Conservation (phyloP, 2,329 filamentous ascomycete genomes). For the Penicillium brasilianum region DNA sequence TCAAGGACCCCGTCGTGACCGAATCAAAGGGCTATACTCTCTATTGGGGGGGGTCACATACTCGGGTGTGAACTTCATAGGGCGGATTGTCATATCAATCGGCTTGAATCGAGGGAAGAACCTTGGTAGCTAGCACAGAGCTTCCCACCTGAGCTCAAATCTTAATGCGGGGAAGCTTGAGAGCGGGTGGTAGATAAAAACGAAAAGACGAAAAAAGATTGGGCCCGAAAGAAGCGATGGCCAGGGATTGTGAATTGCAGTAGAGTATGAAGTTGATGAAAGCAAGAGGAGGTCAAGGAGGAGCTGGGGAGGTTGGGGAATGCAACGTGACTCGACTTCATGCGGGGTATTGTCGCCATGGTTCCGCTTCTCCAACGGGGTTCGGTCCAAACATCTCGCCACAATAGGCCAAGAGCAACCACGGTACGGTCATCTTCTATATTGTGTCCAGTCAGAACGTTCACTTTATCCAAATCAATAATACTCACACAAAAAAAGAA, state of each 20-base stretch:
- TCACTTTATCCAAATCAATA: too few species aligned
- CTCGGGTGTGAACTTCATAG: conserved; percentile 51
- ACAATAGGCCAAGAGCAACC: background rate
- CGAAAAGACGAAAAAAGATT: background rate
- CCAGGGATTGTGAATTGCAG: background rate
- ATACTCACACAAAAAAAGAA: too few species aligned
- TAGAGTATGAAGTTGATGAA: conserved; percentile 1
- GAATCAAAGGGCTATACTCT: background rate
- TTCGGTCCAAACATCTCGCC: background rate
- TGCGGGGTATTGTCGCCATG: conserved; percentile 23
- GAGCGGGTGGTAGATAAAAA: background rate
- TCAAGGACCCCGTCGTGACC: too few species aligned
- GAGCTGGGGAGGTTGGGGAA: background rate
- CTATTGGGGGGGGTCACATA: conserved; percentile 30
- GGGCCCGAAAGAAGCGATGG: background rate
- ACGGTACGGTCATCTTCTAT: background rate
- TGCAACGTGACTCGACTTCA: conserved; percentile 22
- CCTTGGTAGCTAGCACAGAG: conserved; percentile 23
- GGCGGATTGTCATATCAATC: conserved; percentile 46
- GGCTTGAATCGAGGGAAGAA: conserved; percentile 24
- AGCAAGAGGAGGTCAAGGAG: background rate
- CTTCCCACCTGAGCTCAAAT: conserved; percentile 9
- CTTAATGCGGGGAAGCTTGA: background rate
- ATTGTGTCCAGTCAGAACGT: background rate
- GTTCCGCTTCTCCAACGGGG: background rate